These are phyloP conservation scores for Pelargonium nanum DNA, from an alignment of 345 rosid species.

Conservation along the genomic window DNA sequence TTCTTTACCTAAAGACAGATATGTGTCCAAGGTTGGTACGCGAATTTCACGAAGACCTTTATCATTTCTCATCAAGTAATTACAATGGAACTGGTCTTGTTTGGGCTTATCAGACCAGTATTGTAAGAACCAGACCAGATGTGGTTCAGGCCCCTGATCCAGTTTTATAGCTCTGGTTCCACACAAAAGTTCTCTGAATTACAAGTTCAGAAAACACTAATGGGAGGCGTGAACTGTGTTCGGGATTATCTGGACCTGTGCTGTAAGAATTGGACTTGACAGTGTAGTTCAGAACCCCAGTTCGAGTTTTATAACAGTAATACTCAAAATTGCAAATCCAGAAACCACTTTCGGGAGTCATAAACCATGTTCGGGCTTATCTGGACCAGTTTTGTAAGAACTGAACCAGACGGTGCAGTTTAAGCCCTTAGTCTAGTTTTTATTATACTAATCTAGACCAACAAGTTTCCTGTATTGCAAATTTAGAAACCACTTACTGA, in stretches of 20 bases:
- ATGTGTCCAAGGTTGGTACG: not conserved
- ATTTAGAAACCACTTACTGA: constrained; percentile 50
- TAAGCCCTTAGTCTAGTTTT: not conserved
- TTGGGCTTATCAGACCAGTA: too few species aligned
- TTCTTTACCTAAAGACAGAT: not conserved
- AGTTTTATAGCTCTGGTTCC: too few species aligned
- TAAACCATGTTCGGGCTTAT: not conserved
- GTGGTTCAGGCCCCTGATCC: not conserved
- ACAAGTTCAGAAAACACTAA: not conserved
- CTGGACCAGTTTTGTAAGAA: not conserved
- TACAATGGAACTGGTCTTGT: not conserved
- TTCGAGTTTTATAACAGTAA: not conserved
- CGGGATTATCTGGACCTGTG: not conserved
- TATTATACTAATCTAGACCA: not conserved
- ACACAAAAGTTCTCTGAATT: not conserved
- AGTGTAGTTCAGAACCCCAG: not conserved
- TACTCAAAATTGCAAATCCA: not conserved
- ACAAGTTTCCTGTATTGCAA: not conserved
- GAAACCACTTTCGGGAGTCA: not conserved
- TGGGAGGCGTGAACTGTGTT: not conserved
- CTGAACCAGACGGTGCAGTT: not conserved
- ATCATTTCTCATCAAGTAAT: too few species aligned
- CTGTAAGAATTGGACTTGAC: not conserved
- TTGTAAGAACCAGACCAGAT: not conserved
- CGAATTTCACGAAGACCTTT: not conserved